These are phyloP conservation scores for Tricholomella constricta DNA, from an alignment of 768 basidiomycete genomes.

Conservation along the genomic window DNA sequence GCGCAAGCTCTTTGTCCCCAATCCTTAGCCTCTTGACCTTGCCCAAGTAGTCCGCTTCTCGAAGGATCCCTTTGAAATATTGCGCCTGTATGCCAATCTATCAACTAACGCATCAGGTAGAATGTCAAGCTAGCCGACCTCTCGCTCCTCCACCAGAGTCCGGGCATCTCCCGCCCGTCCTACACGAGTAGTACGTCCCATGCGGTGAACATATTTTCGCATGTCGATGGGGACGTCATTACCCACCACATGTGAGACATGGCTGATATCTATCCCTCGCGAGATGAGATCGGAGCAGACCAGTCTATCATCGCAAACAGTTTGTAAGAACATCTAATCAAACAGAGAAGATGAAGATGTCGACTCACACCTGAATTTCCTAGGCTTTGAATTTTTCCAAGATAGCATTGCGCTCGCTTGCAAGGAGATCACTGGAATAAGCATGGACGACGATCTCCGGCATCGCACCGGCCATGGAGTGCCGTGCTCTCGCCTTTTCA, in stretches of 20 bases:
- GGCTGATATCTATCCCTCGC: slow-evolving; percentile 92
- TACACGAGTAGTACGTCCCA: slow-evolving; percentile 93
- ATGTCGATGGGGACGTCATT: slow-evolving; percentile 98
- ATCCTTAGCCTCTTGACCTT: slow-evolving; percentile 71
- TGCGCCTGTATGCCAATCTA: slow-evolving; percentile 56
- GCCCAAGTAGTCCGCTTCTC: slow-evolving; percentile 66
- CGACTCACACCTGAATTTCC: slow-evolving; percentile 78
- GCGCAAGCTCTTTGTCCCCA: slow-evolving; percentile 58
- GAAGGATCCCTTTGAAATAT: slow-evolving; percentile 85
- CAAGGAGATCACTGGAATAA: slow-evolving; percentile 85
- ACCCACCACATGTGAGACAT: slow-evolving; percentile 90
- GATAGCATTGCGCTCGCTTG: slow-evolving; percentile 71
- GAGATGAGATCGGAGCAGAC: slow-evolving; percentile 96
- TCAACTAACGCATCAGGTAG: not conserved
- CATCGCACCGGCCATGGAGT: slow-evolving; percentile 17
- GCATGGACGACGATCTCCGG: slow-evolving; percentile 53
- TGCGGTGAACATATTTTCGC: slow-evolving; percentile 97
- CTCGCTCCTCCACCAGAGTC: slow-evolving; percentile 95
- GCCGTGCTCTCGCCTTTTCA: slow-evolving; percentile 45
- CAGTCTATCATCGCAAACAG: slow-evolving; percentile 51
- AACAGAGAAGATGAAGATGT: not conserved
- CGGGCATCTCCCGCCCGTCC: slow-evolving; percentile 88
- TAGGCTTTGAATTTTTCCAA: slow-evolving; percentile 80
- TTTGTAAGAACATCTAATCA: slow-evolving; percentile 3
- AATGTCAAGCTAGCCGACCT: slow-evolving; percentile 44